Percentiles rank a stretch among this genome's conserved stretches.
Conservation (phyloP, 345 rosid genomes). For the Barbarea vulgaris region DNA sequence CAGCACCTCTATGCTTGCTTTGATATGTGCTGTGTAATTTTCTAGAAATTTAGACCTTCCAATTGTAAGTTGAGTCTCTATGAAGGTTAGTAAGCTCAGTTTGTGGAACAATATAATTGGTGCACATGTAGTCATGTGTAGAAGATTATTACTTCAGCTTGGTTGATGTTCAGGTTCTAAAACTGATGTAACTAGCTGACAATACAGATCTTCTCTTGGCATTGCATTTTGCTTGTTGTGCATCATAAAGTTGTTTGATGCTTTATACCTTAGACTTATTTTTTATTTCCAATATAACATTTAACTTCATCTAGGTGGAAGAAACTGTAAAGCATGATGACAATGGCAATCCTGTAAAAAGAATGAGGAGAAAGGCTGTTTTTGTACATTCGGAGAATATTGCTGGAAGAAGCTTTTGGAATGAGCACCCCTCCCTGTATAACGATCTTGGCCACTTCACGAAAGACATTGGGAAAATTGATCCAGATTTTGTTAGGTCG, state of each 20-base stretch:
- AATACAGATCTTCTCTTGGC: not conserved
- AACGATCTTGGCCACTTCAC: constrained; percentile 62
- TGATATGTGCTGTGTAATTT: not conserved
- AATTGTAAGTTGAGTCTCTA: not conserved
- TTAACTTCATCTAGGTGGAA: constrained; percentile 57
- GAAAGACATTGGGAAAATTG: constrained; percentile 58
- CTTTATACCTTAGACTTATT: not conserved
- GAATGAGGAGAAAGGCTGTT: constrained; percentile 65
- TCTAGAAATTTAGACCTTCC: constrained; percentile 3
- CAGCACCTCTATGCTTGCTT: constrained; percentile 8
- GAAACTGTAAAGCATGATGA: constrained; percentile 70
- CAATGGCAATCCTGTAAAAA: constrained; percentile 69
- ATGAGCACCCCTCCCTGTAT: constrained; percentile 54
- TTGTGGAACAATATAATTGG: constrained; percentile 1
- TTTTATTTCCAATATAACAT: not conserved
- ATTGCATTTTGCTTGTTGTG: constrained; percentile 21
- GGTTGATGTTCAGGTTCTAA: constrained; percentile 1
- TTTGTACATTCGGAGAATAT: constrained; percentile 60
- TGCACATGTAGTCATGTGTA: constrained; percentile 9
- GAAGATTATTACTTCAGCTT: not conserved
- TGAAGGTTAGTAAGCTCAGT: constrained; percentile 14
- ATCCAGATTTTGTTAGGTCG: constrained; percentile 63
- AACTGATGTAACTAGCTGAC: constrained; percentile 1
- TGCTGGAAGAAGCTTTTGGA: constrained; percentile 75
- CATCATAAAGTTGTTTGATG: not conserved